A percentile compares a stretch with the other conserved stretches of the same genome.
Conservation (phyloP, 2,329 filamentous ascomycete genomes). For the Cadophora sp. region DNA sequence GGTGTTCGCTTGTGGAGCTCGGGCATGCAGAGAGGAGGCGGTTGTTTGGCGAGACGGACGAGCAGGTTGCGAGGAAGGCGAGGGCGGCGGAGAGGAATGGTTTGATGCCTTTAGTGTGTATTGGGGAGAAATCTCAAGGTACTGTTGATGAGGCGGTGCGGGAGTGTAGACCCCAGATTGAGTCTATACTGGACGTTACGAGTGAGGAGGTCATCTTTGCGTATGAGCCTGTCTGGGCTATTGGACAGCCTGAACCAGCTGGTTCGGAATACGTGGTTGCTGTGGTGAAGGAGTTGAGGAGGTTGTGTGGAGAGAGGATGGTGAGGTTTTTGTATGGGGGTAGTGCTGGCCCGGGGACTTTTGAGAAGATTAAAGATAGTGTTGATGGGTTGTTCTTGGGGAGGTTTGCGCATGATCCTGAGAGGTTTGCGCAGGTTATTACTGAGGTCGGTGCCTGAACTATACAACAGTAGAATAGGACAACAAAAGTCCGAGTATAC, state of each 20-base stretch:
- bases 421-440: slow-evolving; percentile 74
- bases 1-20: slow-evolving; percentile 76
- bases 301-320: slow-evolving; percentile 65
- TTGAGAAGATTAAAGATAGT: slow-evolving; percentile 67
- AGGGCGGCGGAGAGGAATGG: slow-evolving; percentile 70
- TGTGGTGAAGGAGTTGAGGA: slow-evolving; percentile 52
- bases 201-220: slow-evolving; percentile 73
- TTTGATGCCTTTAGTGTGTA: slow-evolving; percentile 79
- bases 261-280: slow-evolving; percentile 73
- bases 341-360: slow-evolving; percentile 81
- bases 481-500: too few relatives aligned
- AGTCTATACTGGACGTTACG: slow-evolving; percentile 65
- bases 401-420: slow-evolving; percentile 79
- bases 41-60: slow-evolving; percentile 78
- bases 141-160: slow-evolving; percentile 64
- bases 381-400: slow-evolving; percentile 85
- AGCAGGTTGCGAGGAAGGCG: slow-evolving; percentile 70
- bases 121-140: slow-evolving; percentile 69
- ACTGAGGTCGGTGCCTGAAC: slow-evolving; percentile 57
- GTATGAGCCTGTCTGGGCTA: slow-evolving; percentile 91
- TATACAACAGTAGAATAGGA: too few relatives aligned
- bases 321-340: slow-evolving; percentile 82
- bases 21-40: slow-evolving; percentile 81
- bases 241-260: slow-evolving; percentile 76
- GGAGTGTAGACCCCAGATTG: slow-evolving; percentile 72